Conservation (phyloP, 768 basidiomycete genomes). For the Cystobasidium ongulense region DNA sequence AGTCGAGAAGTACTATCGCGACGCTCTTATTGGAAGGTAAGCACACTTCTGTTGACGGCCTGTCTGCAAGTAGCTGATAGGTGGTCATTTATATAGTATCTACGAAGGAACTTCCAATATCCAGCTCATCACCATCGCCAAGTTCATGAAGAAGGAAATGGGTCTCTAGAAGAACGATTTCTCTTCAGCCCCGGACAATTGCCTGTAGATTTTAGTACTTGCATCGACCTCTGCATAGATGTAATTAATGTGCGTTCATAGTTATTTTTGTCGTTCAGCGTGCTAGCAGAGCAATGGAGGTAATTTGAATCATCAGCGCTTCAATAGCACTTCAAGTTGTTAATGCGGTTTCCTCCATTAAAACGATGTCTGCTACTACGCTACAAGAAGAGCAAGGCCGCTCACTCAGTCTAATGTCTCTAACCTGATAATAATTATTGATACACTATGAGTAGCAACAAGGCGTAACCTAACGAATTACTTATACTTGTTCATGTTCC, state of each 20-base stretch:
- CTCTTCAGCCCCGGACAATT: background rate
- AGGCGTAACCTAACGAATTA: too few species aligned
- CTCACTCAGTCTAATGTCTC: background rate
- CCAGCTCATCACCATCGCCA: slow-evolving; percentile 77
- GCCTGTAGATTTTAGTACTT: too few species aligned
- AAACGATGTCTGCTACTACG: background rate
- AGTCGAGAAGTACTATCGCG: slow-evolving; percentile 92
- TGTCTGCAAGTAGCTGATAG: slow-evolving; percentile 33
- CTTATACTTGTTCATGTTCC: too few species aligned
- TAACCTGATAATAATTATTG: background rate
- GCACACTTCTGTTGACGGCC: background rate
- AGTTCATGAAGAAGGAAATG: slow-evolving; percentile 32
- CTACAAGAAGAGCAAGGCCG: background rate
- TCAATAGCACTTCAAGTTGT: background rate
- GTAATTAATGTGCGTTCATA: too few species aligned
- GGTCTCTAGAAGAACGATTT: background rate
- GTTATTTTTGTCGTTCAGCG: too few species aligned
- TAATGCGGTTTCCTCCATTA: background rate
- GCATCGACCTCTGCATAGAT: too few species aligned
- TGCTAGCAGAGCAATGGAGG: too few species aligned
- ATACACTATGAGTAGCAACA: background rate
- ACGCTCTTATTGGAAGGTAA: slow-evolving; percentile 79
- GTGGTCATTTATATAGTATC: slow-evolving; percentile 41
- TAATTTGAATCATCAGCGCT: too few species aligned
- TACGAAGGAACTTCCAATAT: slow-evolving; percentile 87